A percentile compares a stretch with the other conserved stretches of the same genome.
phyloP scores from a whole-genome alignment of 257 asterid genomes.

The Nicotiana benthamiana region DNA sequence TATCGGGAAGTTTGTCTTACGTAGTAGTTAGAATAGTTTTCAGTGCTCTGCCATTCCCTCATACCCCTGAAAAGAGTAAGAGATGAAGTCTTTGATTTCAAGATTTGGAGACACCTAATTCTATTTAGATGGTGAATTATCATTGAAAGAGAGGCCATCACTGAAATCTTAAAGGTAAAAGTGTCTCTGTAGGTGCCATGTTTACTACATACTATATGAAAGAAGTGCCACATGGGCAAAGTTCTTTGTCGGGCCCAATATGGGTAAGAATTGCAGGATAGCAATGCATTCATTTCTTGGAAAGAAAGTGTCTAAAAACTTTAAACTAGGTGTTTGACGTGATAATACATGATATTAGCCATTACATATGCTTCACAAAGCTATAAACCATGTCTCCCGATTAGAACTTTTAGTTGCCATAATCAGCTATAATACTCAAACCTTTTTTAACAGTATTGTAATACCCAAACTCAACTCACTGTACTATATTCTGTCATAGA shows the following conservation, averaged over 20 bases:
- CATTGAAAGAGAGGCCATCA: no score
- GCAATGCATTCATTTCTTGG: background rate
- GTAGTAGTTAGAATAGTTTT: background rate
- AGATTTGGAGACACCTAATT: no score
- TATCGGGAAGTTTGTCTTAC: background rate
- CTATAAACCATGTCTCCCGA: no score
- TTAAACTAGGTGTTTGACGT: background rate
- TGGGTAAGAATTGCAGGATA: background rate
- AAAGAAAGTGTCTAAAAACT: background rate
- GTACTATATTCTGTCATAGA: background rate
- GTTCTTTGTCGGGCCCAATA: no score
- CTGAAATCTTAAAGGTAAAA: no score
- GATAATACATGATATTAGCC: background rate
- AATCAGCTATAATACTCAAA: background rate
- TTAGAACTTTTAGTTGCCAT: background rate
- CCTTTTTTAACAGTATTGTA: no score
- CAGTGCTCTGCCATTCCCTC: background rate
- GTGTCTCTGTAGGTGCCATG: no score
- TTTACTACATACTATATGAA: no score
- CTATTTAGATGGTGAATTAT: no score
- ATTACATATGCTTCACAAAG: background rate
- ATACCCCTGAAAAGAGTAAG: background rate
- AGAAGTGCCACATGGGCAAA: no score
- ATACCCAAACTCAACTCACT: background rate
- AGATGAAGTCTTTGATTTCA: background rate